Percentiles rank a stretch among this genome's conserved stretches.
Conservation (phyloP, 495 filamentous ascomycete genomes). For the Pyrenopolyporus hunteri region DNA sequence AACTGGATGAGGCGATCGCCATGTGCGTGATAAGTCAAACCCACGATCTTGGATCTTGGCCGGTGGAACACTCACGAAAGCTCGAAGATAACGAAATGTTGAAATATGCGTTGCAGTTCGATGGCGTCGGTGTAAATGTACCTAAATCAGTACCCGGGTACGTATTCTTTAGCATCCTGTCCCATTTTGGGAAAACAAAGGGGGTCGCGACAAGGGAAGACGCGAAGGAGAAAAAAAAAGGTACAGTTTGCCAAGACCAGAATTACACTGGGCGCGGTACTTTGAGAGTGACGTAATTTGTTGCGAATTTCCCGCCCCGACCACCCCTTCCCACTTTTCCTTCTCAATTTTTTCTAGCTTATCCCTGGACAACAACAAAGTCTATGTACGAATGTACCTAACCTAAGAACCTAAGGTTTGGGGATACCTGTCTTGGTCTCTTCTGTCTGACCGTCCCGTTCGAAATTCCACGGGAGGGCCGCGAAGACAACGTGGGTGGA, state of each 20-base stretch:
- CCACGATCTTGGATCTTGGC: slow-evolving; percentile 29
- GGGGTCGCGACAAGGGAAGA: slow-evolving; percentile 5
- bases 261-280: slow-evolving; percentile 39
- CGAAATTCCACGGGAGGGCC: slow-evolving; percentile 27
- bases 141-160: not conserved
- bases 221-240: slow-evolving; percentile 3
- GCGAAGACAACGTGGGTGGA: not conserved
- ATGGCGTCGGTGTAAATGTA: not conserved
- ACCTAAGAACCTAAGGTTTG: no score
- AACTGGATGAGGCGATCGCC: slow-evolving; percentile 18
- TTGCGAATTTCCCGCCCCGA: slow-evolving; percentile 36
- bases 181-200: slow-evolving; percentile 18
- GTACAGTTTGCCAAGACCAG: slow-evolving; percentile 31
- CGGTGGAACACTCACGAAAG: slow-evolving; percentile 8
- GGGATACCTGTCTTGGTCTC: no score
- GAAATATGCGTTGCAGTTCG: not conserved
- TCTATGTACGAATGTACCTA: no score
- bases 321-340: slow-evolving; percentile 26
- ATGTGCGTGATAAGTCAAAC: slow-evolving; percentile 32
- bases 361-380: slow-evolving; percentile 8
- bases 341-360: slow-evolving; percentile 24
- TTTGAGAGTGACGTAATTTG: slow-evolving; percentile 43
- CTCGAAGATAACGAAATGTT: slow-evolving; percentile 13
- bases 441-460: not conserved
- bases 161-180: slow-evolving; percentile 9